These are phyloP conservation scores for Boletus rex-veris DNA, from an alignment of 768 basidiomycete genomes.

Conservation along the genomic window DNA sequence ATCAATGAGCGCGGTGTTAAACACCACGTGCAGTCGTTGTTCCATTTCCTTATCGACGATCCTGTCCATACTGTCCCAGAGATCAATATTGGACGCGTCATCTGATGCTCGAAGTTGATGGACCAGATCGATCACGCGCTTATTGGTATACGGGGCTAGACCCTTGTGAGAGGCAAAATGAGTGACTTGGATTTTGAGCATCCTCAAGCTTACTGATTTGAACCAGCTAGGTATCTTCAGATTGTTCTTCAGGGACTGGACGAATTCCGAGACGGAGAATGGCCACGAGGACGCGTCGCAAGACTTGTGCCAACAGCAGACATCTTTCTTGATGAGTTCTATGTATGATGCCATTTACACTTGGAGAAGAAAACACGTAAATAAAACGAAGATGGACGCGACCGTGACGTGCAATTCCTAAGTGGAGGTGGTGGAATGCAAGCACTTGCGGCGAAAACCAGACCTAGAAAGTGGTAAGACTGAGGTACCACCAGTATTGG, in stretches of 20 bases:
- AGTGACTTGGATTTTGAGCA: not conserved
- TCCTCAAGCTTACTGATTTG: not conserved
- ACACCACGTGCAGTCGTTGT: not conserved
- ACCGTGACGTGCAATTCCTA: no score
- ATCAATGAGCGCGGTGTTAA: slow-evolving; percentile 1
- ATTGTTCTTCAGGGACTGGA: not conserved
- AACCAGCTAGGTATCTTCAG: slow-evolving; percentile 3
- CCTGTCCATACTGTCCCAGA: not conserved
- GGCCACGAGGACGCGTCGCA: not conserved
- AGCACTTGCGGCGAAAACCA: no score
- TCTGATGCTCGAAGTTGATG: not conserved
- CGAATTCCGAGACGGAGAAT: not conserved
- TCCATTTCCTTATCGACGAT: not conserved
- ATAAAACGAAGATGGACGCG: not conserved
- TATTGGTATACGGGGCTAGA: not conserved
- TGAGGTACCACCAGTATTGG: no score
- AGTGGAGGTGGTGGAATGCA: not conserved
- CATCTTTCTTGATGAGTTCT: not conserved
- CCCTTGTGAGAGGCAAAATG: not conserved
- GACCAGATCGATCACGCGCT: not conserved
- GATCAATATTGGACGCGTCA: not conserved
- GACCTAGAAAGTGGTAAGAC: no score
- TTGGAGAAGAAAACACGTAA: not conserved
- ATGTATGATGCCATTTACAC: not conserved
- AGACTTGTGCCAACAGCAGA: not conserved